These are phyloP conservation scores for Fusarium guadeloupense DNA, from an alignment of 2,329 filamentous ascomycete genomes.

Conservation along the genomic window DNA sequence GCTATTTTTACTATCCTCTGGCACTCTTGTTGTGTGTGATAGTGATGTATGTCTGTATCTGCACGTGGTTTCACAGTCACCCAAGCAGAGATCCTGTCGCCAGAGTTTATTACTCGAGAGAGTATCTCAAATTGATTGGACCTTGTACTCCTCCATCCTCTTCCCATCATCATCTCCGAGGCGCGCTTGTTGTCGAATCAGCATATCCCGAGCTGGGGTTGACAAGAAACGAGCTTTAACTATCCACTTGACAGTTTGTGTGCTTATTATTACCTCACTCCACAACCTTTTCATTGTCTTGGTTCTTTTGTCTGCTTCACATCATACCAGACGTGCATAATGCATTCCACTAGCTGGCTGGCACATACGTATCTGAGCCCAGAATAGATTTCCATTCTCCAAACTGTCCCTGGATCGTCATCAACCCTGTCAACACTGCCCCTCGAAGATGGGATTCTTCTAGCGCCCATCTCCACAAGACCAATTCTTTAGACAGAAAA, in stretches of 20 bases:
- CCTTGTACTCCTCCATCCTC: neutral
- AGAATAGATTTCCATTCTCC: constrained; percentile 26
- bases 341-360: constrained; percentile 1
- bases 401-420: constrained; percentile 18
- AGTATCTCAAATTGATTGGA: constrained; percentile 1
- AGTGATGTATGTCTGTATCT: too few relatives aligned
- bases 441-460: constrained; percentile 26
- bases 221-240: constrained; percentile 1
- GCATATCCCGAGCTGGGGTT: constrained; percentile 5
- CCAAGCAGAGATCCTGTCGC: neutral
- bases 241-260: neutral
- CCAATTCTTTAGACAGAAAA: neutral
- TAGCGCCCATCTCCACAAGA: constrained; percentile 1
- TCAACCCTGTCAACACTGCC: constrained; percentile 24
- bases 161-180: constrained; percentile 6
- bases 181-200: constrained; percentile 23
- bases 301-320: too few relatives aligned
- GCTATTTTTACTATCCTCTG: too few relatives aligned
- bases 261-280: neutral
- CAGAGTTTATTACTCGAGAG: constrained; percentile 17
- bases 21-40: too few relatives aligned
- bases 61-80: too few relatives aligned
- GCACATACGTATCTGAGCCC: constrained; percentile 13
- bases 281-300: too few relatives aligned
- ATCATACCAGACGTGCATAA: neutral